Evolutionary conservation across 139 green algal species (phyloP).

Genomic region (Chlorella sp.): DNA sequence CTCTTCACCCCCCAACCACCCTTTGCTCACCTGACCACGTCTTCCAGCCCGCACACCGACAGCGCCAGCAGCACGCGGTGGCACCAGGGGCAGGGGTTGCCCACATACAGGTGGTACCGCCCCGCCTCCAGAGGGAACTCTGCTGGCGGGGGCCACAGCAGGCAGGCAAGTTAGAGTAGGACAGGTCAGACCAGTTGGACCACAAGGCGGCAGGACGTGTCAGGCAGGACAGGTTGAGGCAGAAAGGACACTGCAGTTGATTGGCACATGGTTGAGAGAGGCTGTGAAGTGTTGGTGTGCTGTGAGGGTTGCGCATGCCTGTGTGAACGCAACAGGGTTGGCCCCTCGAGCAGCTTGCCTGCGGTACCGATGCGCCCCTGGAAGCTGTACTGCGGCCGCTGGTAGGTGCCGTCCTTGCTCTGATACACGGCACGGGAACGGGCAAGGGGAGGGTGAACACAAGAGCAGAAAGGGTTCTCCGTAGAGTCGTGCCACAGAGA

Average conservation of each 20-base stretch:
- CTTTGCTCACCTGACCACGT: constrained; percentile 32
- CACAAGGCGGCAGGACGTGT: too few species aligned
- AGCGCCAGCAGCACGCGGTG: constrained; percentile 86
- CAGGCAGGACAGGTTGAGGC: too few species aligned
- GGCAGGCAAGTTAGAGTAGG: too few species aligned
- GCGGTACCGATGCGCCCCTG: constrained; percentile 56
- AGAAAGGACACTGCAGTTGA: too few species aligned
- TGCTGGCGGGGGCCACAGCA: too few species aligned
- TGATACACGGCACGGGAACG: background rate
- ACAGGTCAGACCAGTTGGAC: too few species aligned
- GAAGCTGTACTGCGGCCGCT: constrained; percentile 80
- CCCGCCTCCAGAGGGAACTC: constrained; percentile 59
- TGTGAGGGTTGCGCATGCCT: too few species aligned
- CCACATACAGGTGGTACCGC: constrained; percentile 64
- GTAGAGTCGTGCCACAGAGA: background rate
- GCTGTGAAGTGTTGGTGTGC: too few species aligned
- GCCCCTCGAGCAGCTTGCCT: too few species aligned
- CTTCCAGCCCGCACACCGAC: constrained; percentile 65
- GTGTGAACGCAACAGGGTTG: too few species aligned
- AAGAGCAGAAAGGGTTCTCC: background rate
- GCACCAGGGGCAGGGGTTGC: constrained; percentile 98
- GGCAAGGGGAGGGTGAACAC: too few species aligned
- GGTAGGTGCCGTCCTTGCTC: constrained; percentile 74
- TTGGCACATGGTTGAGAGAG: too few species aligned
- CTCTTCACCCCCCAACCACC: background rate